phyloP scores from a whole-genome alignment of 306 rosid genomes.

The Boehmeria nivea region DNA sequence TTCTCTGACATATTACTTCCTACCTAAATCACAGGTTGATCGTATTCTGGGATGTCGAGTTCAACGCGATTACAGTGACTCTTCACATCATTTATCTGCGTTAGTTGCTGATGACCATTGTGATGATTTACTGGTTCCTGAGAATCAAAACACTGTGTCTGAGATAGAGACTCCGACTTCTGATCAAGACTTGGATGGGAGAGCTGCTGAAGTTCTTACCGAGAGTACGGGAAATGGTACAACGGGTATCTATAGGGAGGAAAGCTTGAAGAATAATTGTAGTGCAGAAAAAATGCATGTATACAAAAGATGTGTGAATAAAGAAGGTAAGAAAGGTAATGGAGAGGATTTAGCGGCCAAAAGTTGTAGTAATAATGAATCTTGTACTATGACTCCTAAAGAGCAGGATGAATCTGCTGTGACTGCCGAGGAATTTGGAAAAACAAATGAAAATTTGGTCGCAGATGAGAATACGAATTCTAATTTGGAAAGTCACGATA shows the following conservation, averaged over 20 bases:
- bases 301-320: constrained; percentile 60
- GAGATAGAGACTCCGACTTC: constrained; percentile 43
- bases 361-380: constrained; percentile 35
- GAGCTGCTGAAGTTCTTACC: constrained; percentile 35
- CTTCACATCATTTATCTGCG: constrained; percentile 41
- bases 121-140: constrained; percentile 41
- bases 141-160: constrained; percentile 37
- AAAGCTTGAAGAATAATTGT: constrained; percentile 35
- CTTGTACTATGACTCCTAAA: constrained; percentile 30
- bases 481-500: constrained; percentile 34
- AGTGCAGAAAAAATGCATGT: constrained; percentile 57
- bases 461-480: constrained; percentile 33
- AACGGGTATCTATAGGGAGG: constrained; percentile 45
- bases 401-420: constrained; percentile 45
- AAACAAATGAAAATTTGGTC: constrained; percentile 36
- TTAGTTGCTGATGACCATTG: constrained; percentile 41
- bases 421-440: constrained; percentile 41
- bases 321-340: constrained; percentile 60
- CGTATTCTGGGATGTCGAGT: constrained; percentile 92
- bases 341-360: constrained; percentile 31
- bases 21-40: constrained; percentile 63
- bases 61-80: constrained; percentile 38
- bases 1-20: too few relatives aligned
- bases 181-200: constrained; percentile 52
- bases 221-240: constrained; percentile 42